Conservation (phyloP, 2,329 filamentous ascomycete genomes). For the Fusarium lateritium region DNA sequence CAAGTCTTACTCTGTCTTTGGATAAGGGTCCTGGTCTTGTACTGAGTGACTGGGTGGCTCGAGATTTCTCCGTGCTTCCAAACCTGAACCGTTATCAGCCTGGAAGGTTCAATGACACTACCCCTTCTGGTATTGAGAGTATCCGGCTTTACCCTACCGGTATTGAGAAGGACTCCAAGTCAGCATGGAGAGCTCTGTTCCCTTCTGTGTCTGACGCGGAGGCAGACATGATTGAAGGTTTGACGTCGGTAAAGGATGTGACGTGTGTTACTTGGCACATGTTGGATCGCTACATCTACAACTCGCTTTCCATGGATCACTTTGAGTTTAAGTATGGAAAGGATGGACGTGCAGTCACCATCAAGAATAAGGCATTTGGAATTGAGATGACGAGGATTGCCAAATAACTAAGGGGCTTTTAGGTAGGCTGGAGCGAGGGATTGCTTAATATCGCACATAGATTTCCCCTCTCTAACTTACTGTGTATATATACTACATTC, state of each 20-base stretch:
- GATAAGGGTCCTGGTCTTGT: not conserved
- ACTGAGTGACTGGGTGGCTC: conserved; percentile 1
- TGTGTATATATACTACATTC: not conserved
- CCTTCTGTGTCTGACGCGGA: not conserved
- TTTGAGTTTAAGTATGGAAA: conserved; percentile 10
- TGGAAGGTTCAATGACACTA: not conserved
- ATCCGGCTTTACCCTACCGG: not conserved
- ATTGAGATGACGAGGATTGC: conserved; percentile 1
- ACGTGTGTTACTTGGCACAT: conserved; percentile 18
- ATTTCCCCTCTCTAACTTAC: not conserved
- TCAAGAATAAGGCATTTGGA: conserved; percentile 12
- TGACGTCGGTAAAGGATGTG: conserved; percentile 1
- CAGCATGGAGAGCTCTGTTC: conserved; percentile 14
- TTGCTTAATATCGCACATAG: too few relatives aligned
- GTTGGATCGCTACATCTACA: conserved; percentile 13
- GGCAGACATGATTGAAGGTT: not conserved
- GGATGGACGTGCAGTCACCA: not conserved
- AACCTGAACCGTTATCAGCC: conserved; percentile 18
- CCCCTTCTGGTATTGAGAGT: not conserved
- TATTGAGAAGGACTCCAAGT: not conserved
- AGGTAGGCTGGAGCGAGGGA: too few relatives aligned
- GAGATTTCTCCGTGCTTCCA: not conserved
- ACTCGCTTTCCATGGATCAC: conserved; percentile 7
- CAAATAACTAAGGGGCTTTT: too few relatives aligned
- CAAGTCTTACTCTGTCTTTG: not conserved